Percentiles rank a stretch among this genome's conserved stretches.
Conservation (phyloP, 441 rosid species). For the Erodium texanum region DNA sequence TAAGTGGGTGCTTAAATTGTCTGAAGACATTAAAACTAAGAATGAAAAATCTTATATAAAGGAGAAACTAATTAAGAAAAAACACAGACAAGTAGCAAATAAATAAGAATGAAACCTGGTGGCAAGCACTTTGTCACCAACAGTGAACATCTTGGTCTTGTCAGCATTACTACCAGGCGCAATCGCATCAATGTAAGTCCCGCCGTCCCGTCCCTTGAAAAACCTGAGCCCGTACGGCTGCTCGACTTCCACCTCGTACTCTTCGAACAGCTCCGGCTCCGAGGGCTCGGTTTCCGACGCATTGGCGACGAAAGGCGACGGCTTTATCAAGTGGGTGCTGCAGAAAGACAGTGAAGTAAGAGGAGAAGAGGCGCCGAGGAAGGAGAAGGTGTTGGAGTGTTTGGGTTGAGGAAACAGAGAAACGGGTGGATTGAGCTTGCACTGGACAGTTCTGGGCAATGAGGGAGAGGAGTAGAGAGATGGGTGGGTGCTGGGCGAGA, state of each 20-base stretch:
- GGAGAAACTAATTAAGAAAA: not conserved
- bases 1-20: not conserved
- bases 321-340: conserved; percentile 36
- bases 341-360: conserved; percentile 24
- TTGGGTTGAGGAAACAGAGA: conserved; percentile 22
- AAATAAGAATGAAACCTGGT: conserved; percentile 53
- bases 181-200: conserved; percentile 86
- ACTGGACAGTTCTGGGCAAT: conserved; percentile 32
- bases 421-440: conserved; percentile 27
- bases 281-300: conserved; percentile 44
- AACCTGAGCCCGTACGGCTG: conserved; percentile 71
- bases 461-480: conserved; percentile 54
- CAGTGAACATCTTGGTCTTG: conserved; percentile 60
- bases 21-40: no score
- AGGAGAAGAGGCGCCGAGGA: conserved; percentile 13
- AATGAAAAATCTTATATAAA: no score
- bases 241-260: conserved; percentile 67
- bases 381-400: conserved; percentile 17
- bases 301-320: not conserved
- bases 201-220: conserved; percentile 79
- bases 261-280: conserved; percentile 41
- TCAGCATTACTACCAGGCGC: conserved; percentile 78
- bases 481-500: conserved; percentile 39
- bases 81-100: not conserved
- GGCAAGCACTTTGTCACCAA: conserved; percentile 85